Evolutionary conservation across 164 flowering plant genomes (phyloP).

Genomic region (Umbilicus rupestris): DNA sequence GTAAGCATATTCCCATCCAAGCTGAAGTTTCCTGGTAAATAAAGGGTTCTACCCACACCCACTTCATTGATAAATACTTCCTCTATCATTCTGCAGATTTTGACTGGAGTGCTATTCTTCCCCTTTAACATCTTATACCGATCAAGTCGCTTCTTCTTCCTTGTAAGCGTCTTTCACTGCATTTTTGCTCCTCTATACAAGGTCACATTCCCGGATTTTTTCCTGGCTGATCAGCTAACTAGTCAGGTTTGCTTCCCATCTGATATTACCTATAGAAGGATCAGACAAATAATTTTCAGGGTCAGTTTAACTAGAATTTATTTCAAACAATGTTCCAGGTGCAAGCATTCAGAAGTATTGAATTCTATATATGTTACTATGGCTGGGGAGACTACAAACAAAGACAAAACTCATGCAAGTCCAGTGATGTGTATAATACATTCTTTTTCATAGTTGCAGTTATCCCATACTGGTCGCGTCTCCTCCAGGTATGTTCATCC

Average conservation of each 20-base stretch:
- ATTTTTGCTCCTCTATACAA: constrained; percentile 63
- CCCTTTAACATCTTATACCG: constrained; percentile 63
- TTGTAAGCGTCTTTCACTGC: constrained; percentile 31
- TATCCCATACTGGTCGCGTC: constrained; percentile 30
- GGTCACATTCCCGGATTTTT: constrained; percentile 60
- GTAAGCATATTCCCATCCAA: constrained; percentile 14
- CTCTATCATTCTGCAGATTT: constrained; percentile 25
- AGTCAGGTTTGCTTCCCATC: constrained; percentile 37
- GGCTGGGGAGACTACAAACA: constrained; percentile 39
- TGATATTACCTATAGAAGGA: not conserved
- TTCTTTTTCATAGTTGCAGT: constrained; percentile 34
- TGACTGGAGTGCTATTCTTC: constrained; percentile 27
- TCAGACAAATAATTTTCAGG: not conserved
- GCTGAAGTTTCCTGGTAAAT: not conserved
- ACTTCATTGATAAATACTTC: not conserved
- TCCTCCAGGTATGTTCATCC: constrained; percentile 30
- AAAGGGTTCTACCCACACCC: not conserved
- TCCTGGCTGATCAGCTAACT: constrained; percentile 60
- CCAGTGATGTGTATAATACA: constrained; percentile 16
- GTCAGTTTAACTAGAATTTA: not conserved
- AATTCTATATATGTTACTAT: constrained; percentile 41
- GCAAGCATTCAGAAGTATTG: constrained; percentile 37
- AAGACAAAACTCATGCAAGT: constrained; percentile 27
- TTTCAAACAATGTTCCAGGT: constrained; percentile 20
- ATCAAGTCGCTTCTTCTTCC: constrained; percentile 57